Evolutionary conservation across 805 yeast species (phyloP).

Genomic region (Nakazawaea molendinolei): DNA sequence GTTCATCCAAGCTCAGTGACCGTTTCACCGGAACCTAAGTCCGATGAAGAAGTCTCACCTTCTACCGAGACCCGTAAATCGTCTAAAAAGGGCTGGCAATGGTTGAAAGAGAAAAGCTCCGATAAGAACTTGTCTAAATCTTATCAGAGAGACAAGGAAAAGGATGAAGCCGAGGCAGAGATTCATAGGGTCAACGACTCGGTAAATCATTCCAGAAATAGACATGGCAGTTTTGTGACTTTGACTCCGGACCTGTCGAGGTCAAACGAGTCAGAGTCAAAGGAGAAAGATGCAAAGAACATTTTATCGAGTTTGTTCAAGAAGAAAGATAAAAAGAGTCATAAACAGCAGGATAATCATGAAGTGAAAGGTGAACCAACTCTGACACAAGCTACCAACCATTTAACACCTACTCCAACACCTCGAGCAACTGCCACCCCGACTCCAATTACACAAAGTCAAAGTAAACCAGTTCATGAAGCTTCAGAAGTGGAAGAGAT

Average conservation of each 20-base stretch:
- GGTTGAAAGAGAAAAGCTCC: conserved; percentile 13
- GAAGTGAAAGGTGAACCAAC: too few relatives aligned
- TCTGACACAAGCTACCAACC: too few relatives aligned
- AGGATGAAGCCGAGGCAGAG: neutral
- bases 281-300: conserved; percentile 12
- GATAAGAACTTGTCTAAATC: conserved; percentile 2
- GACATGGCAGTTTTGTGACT: conserved; percentile 19
- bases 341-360: too few relatives aligned
- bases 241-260: neutral
- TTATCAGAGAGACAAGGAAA: neutral
- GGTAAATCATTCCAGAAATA: conserved; percentile 19
- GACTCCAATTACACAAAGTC: too few relatives aligned
- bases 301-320: conserved; percentile 22
- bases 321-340: conserved; percentile 18
- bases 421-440: too few relatives aligned
- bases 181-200: conserved; percentile 3
- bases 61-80: conserved; percentile 3
- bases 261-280: conserved; percentile 6
- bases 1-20: conserved; percentile 1
- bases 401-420: too few relatives aligned
- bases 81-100: conserved; percentile 13
- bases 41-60: conserved; percentile 5
- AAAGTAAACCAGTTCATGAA: too few relatives aligned
- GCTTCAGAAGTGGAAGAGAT: too few relatives aligned
- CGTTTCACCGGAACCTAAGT: neutral